Evolutionary conservation across 148 eudicot genomes (phyloP).

Genomic region (Rhododendron molle): DNA sequence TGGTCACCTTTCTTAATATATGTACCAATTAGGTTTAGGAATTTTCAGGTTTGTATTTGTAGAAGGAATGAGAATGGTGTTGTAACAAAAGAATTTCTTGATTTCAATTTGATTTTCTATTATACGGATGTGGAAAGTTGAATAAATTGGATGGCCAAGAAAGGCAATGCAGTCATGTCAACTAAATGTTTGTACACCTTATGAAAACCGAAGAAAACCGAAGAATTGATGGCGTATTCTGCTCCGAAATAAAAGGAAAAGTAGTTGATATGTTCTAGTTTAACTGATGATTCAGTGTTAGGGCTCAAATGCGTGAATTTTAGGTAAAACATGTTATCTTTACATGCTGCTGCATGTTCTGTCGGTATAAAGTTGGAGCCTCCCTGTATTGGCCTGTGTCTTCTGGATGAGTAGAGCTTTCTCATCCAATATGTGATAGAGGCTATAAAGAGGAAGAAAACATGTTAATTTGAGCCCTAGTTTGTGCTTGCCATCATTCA

Average conservation of each 20-base stretch:
- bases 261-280: background rate
- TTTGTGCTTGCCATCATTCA: background rate
- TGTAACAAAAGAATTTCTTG: background rate
- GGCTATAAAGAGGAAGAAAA: background rate
- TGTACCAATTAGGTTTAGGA: background rate
- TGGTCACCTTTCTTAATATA: background rate
- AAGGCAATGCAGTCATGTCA: background rate
- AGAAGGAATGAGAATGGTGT: background rate
- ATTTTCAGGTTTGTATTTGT: conserved; percentile 1
- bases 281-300: background rate
- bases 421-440: background rate
- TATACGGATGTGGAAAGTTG: background rate
- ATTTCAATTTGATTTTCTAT: background rate
- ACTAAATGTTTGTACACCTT: background rate
- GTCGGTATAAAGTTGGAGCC: background rate
- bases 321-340: background rate
- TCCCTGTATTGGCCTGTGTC: background rate
- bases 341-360: background rate
- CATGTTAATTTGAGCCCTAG: background rate
- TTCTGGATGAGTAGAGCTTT: background rate
- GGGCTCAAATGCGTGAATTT: background rate
- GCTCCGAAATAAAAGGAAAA: background rate
- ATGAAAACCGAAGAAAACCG: background rate
- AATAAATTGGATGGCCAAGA: background rate
- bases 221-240: background rate